A percentile compares a stretch with the other conserved stretches of the same genome.
These are phyloP conservation scores for Lodderomyces parapsilosis DNA, from an alignment of 1,139 yeast genomes.

Conservation along the genomic window DNA sequence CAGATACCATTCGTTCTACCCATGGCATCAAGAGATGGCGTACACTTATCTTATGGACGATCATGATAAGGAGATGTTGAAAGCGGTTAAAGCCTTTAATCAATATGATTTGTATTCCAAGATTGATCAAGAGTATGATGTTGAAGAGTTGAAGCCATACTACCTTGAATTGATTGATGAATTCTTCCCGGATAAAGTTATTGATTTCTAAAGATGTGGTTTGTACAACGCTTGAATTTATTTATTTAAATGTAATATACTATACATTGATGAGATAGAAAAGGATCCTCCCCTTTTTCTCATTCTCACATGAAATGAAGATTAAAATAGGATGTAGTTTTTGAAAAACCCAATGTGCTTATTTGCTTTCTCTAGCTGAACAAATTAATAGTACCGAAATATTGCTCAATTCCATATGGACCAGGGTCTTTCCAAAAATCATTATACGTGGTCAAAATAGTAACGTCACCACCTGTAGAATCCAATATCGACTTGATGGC, in stretches of 20 bases:
- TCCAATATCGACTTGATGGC: slow-evolving; percentile 66
- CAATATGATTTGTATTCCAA: slow-evolving; percentile 70
- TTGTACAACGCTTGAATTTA: neutral
- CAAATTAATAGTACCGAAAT: slow-evolving; percentile 66
- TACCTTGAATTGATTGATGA: slow-evolving; percentile 66
- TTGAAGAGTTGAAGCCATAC: slow-evolving; percentile 53
- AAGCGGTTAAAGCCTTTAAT: slow-evolving; percentile 66
- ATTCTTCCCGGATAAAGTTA: slow-evolving; percentile 55
- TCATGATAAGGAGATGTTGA: slow-evolving; percentile 59
- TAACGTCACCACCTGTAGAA: slow-evolving; percentile 56
- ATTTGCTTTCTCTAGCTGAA: slow-evolving; percentile 18
- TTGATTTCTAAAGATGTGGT: slow-evolving; percentile 46
- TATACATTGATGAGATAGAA: too few relatives aligned
- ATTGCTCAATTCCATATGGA: slow-evolving; percentile 78
- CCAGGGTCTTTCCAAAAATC: slow-evolving; percentile 93
- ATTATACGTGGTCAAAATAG: slow-evolving; percentile 72
- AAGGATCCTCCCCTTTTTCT: neutral
- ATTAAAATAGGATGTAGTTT: neutral
- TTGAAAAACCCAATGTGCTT: too few relatives aligned
- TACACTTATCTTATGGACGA: slow-evolving; percentile 65
- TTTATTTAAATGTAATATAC: neutral
- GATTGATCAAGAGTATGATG: slow-evolving; percentile 47
- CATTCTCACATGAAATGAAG: slow-evolving; percentile 1
- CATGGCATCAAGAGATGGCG: slow-evolving; percentile 74
- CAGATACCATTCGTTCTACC: slow-evolving; percentile 72